Base-by-base conservation (phyloP, 2,329 filamentous ascomycete species). In the Paracorniculantispora psalliotae region DNA sequence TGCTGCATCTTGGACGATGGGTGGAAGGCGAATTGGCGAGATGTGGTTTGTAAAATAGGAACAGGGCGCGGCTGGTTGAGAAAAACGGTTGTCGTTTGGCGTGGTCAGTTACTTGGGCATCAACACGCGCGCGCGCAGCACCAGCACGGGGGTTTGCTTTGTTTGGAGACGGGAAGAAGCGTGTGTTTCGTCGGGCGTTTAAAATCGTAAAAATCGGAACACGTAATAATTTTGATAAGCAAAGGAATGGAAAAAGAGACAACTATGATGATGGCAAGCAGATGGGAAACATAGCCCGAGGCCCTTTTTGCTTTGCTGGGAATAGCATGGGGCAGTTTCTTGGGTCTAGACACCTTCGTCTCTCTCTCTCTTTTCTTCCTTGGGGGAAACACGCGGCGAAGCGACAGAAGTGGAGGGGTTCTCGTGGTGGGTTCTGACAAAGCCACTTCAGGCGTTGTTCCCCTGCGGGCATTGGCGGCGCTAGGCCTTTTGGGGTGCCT, bases 1-100 rank as follows among this genome's bases (percentile, higher is more conserved):
- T 60, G 46, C 39, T 60, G 47, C 59, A 60, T 60, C 47, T 57
- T 60, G 53, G 17, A 41, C 28, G 33, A 37, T 21, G 25, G 15
- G 13, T 15, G 30, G 30, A 12, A 33, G 30, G 30, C 12, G 30
- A 33, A 6, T 33, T 33, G 30, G 30, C 12, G 30, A 7, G 21
- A 8, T 41, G 13, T 7, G 9, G 17, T 13, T 52, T 19, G 4
- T 21, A 21, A 26, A 5, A 26, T 9, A 23, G 30, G 17, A 19
- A 8, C 4, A 39, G 1, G 25, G 37, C 17, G 48, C 35, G 53
- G 7, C 44, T 10, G 28, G 26, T 12, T 25, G 26, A 13, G 12
- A 26, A 47, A 13, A 37, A 23, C 28, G 9, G 26, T 48, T 17
- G 25, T 21, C 26, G 37, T 41, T 41, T 15, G 35, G 49, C 35